phyloP scores from a whole-genome alignment of 176 grass and related monocot species.

The Carex myosuroides region DNA sequence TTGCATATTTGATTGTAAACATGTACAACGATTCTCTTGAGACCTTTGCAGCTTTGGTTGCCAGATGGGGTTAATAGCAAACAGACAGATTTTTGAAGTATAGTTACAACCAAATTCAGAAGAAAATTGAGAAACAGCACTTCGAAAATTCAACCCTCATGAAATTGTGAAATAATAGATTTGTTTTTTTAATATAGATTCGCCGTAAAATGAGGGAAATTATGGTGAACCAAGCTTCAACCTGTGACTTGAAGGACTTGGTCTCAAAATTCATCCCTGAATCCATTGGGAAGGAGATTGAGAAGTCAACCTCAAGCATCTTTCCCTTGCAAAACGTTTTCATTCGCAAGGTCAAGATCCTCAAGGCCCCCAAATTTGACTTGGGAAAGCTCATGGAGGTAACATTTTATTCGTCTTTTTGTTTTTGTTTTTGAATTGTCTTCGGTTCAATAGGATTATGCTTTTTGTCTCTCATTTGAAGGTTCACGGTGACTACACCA shows the following conservation, averaged over 20 bases:
- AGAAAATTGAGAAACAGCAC: not conserved
- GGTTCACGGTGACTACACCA: constrained; percentile 79
- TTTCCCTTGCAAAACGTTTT: constrained; percentile 73
- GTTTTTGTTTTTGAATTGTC: not conserved
- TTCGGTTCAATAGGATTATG: not conserved
- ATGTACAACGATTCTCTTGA: not conserved
- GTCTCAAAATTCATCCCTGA: constrained; percentile 73
- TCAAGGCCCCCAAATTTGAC: constrained; percentile 88
- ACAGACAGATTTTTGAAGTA: not conserved
- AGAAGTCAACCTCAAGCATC: constrained; percentile 64
- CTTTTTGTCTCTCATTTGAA: not conserved
- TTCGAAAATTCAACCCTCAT: not conserved
- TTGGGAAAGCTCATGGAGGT: constrained; percentile 88
- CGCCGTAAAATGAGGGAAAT: constrained; percentile 73
- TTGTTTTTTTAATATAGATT: constrained; percentile 34
- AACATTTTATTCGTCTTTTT: not conserved
- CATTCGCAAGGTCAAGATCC: constrained; percentile 82
- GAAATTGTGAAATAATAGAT: not conserved
- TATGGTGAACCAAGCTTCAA: constrained; percentile 56
- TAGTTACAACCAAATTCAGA: not conserved
- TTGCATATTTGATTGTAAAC: not conserved
- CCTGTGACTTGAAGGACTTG: constrained; percentile 73
- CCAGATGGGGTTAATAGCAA: not conserved
- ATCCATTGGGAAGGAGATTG: constrained; percentile 79
- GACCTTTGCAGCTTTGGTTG: not conserved